Percentiles rank a stretch among this genome's conserved stretches.
These are phyloP conservation scores for Microcera coccophila DNA, from an alignment of 2,329 filamentous ascomycete species.

Conservation along the genomic window DNA sequence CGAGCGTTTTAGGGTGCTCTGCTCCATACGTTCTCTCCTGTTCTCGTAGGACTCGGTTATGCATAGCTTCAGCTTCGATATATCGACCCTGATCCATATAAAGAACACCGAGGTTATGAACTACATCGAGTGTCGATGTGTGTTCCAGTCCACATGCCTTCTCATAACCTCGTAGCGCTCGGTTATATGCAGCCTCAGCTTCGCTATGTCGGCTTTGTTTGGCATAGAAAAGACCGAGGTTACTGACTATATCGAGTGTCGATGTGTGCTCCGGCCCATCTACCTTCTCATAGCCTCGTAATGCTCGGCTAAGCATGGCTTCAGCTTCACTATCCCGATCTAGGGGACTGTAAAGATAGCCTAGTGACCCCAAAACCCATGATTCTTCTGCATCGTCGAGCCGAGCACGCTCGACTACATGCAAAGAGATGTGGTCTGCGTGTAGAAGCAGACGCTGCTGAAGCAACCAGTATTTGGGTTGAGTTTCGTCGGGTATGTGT, in stretches of 20 bases:
- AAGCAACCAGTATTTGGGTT: slow-evolving; percentile 9
- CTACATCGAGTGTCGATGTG: slow-evolving; percentile 9
- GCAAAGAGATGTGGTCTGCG: slow-evolving; percentile 17
- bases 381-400: slow-evolving; percentile 1
- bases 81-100: slow-evolving; percentile 16
- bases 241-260: slow-evolving; percentile 23
- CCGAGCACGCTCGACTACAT: background rate
- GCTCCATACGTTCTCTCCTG: slow-evolving; percentile 15
- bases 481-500: slow-evolving; percentile 7
- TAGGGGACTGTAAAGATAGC: slow-evolving; percentile 18
- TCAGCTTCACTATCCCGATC: slow-evolving; percentile 19
- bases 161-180: slow-evolving; percentile 27
- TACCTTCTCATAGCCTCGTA: slow-evolving; percentile 23
- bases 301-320: slow-evolving; percentile 7
- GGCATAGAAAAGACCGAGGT: slow-evolving; percentile 29
- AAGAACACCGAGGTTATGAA: slow-evolving; percentile 20
- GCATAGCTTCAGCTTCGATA: slow-evolving; percentile 25
- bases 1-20: background rate
- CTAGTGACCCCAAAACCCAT: slow-evolving; percentile 11
- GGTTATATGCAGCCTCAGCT: slow-evolving; percentile 28
- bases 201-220: slow-evolving; percentile 23
- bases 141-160: slow-evolving; percentile 13
- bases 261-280: slow-evolving; percentile 12
- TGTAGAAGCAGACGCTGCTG: slow-evolving; percentile 21
- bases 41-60: slow-evolving; percentile 25